Conservation (phyloP, 2,329 filamentous ascomycete genomes). For the Aschersonia sp. region DNA sequence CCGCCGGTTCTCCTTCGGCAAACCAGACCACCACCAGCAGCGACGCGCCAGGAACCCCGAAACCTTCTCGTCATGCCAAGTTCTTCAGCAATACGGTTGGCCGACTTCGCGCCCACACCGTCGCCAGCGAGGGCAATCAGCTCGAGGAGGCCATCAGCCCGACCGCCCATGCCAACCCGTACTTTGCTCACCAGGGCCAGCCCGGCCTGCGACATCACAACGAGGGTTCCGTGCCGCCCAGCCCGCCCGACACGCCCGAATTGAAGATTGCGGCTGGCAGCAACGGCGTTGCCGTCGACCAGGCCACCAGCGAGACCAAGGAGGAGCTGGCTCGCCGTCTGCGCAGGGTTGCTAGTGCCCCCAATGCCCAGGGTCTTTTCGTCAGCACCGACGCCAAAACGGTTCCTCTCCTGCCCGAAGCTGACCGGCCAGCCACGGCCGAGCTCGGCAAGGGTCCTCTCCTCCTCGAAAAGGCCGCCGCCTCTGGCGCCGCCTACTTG, state of each 20-base stretch:
- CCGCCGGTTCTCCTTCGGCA: not conserved
- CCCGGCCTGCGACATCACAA: conserved; percentile 90
- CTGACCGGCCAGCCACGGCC: conserved; percentile 65
- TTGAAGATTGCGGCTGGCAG: conserved; percentile 54
- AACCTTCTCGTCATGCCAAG: conserved; percentile 68
- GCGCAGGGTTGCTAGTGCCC: conserved; percentile 85
- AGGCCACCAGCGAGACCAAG: conserved; percentile 66
- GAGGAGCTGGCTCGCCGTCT: conserved; percentile 89
- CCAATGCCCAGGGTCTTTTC: conserved; percentile 91
- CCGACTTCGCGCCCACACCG: conserved; percentile 77
- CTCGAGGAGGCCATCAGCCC: conserved; percentile 83
- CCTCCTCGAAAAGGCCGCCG: conserved; percentile 27
- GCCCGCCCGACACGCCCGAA: conserved; percentile 78
- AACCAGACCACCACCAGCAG: conserved; percentile 2
- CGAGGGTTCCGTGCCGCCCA: conserved; percentile 81
- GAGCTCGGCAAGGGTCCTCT: conserved; percentile 76
- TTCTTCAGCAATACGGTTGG: conserved; percentile 79
- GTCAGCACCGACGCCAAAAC: conserved; percentile 22
- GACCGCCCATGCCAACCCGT: conserved; percentile 88
- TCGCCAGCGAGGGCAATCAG: conserved; percentile 82
- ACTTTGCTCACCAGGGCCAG: conserved; percentile 92
- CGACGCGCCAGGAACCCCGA: conserved; percentile 13
- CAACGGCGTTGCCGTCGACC: conserved; percentile 46
- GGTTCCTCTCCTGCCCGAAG: conserved; percentile 25
- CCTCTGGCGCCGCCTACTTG: conserved; percentile 17